Conservation (phyloP, 805 yeast species). For the Starmerella sp. region DNA sequence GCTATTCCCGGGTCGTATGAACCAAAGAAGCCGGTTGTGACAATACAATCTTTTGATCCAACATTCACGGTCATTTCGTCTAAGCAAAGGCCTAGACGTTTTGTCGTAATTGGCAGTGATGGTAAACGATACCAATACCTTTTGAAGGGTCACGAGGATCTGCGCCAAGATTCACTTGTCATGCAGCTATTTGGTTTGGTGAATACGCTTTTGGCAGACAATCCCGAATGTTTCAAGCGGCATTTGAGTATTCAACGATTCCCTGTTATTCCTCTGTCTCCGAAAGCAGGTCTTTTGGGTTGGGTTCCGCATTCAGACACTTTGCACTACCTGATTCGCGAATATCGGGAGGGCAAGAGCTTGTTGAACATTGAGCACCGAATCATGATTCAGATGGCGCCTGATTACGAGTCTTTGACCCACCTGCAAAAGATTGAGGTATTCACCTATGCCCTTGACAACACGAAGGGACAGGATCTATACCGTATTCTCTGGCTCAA, state of each 20-base stretch:
- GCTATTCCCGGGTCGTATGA: constrained; percentile 92
- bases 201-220: constrained; percentile 75
- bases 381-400: constrained; percentile 96
- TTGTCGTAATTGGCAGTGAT: constrained; percentile 73
- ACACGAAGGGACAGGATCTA: constrained; percentile 90
- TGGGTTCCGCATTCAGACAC: constrained; percentile 99
- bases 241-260: constrained; percentile 86
- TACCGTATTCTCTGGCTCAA: constrained; percentile 94
- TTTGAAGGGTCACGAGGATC: constrained; percentile 94
- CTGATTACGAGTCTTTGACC: constrained; percentile 83
- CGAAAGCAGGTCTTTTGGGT: constrained; percentile 89
- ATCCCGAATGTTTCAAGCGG: constrained; percentile 91
- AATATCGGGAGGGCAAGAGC: constrained; percentile 84
- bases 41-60: constrained; percentile 68
- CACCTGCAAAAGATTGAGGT: constrained; percentile 90
- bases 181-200: constrained; percentile 97
- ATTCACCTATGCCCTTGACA: constrained; percentile 88
- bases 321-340: constrained; percentile 82
- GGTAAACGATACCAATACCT: constrained; percentile 78
- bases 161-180: constrained; percentile 91
- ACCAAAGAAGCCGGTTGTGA: constrained; percentile 68
- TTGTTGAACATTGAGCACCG: constrained; percentile 86
- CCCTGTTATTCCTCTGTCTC: constrained; percentile 91
- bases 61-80: constrained; percentile 79
- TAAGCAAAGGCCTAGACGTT: constrained; percentile 87